Conservation (phyloP, 1,284 basidiomycete species). For the Sparassis latifolia region DNA sequence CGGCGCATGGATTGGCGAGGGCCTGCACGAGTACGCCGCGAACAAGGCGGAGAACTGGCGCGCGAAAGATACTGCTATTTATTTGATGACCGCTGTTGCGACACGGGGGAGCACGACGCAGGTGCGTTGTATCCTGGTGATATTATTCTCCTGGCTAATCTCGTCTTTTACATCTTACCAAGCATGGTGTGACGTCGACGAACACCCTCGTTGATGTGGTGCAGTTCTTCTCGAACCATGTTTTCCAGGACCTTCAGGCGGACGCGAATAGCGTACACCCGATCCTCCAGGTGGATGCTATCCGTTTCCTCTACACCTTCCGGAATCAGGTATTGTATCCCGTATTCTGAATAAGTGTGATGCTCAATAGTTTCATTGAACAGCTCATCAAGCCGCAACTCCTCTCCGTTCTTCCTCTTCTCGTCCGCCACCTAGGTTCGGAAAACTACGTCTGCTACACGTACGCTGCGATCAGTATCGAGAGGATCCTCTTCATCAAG, state of each 20-base stretch:
- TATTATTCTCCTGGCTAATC: not conserved
- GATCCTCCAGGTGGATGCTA: constrained; percentile 93
- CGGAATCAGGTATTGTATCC: constrained; percentile 69
- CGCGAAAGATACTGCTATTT: constrained; percentile 95
- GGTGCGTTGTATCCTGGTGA: constrained; percentile 32
- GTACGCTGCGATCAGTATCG: constrained; percentile 87
- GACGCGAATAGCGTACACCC: constrained; percentile 68
- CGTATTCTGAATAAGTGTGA: not conserved
- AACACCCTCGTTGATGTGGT: constrained; percentile 93
- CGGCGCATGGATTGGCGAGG: constrained; percentile 74
- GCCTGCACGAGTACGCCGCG: constrained; percentile 60
- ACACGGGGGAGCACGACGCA: constrained; percentile 80
- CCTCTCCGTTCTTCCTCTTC: constrained; percentile 82
- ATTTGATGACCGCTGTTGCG: constrained; percentile 87
- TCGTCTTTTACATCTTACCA: constrained; percentile 8
- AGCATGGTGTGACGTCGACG: constrained; percentile 91
- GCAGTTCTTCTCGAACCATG: constrained; percentile 90
- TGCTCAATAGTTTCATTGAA: not conserved
- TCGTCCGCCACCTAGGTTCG: constrained; percentile 81
- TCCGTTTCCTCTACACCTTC: constrained; percentile 92
- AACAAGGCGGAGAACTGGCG: constrained; percentile 80
- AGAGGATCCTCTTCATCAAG: constrained; percentile 86
- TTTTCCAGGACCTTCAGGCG: constrained; percentile 85
- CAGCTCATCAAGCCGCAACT: constrained; percentile 94
- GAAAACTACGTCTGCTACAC: constrained; percentile 84